These are phyloP conservation scores for Leccinum obscurum DNA, from an alignment of 768 basidiomycete species.

Conservation along the genomic window DNA sequence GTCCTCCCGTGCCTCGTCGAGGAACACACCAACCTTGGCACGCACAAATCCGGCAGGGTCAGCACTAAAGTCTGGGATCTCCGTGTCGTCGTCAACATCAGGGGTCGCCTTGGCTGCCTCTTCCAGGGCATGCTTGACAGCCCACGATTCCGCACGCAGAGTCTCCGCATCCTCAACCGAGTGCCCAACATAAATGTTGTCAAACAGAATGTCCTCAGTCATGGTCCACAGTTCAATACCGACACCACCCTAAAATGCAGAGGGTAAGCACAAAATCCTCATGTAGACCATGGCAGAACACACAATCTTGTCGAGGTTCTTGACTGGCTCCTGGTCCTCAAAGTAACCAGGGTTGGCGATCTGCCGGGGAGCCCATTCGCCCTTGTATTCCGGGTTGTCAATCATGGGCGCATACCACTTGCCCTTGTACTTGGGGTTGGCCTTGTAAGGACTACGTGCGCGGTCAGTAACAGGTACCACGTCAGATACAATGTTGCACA, in stretches of 20 bases:
- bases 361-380: slow-evolving; percentile 88
- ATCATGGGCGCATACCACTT: slow-evolving; percentile 96
- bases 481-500: slow-evolving; percentile 25
- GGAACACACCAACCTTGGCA: slow-evolving; percentile 73
- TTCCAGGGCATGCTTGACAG: slow-evolving; percentile 86
- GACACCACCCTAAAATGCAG: slow-evolving; percentile 67
- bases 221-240: slow-evolving; percentile 99
- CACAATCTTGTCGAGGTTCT: slow-evolving; percentile 84
- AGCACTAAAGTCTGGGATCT: slow-evolving; percentile 54
- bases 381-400: slow-evolving; percentile 97
- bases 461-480: not conserved
- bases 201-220: slow-evolving; percentile 93
- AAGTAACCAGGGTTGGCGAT: slow-evolving; percentile 91
- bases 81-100: slow-evolving; percentile 48
- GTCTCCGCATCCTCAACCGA: slow-evolving; percentile 81
- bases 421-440: slow-evolving; percentile 96
- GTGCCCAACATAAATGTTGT: slow-evolving; percentile 93
- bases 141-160: slow-evolving; percentile 86
- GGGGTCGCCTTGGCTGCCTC: slow-evolving; percentile 45
- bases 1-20: slow-evolving; percentile 72
- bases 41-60: slow-evolving; percentile 84
- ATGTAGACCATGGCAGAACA: slow-evolving; percentile 24
- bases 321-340: slow-evolving; percentile 81
- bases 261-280: slow-evolving; percentile 1
- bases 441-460: slow-evolving; percentile 67